These are phyloP conservation scores for Dictyostelium citrinum DNA, from an alignment of 78 protist species.

Conservation along the genomic window DNA sequence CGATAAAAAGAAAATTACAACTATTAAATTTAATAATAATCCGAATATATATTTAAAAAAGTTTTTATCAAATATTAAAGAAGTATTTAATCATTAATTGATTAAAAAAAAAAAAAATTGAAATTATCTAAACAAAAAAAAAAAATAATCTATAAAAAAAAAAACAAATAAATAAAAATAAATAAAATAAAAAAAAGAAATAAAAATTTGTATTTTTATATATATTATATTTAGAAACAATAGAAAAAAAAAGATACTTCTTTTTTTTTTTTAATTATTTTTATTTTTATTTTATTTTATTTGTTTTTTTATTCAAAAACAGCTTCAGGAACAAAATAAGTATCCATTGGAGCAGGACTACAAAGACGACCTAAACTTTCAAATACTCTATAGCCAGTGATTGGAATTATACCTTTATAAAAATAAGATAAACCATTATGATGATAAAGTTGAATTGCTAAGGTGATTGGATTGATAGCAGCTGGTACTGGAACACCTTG, in stretches of 20 bases:
- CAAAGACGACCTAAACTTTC: not conserved
- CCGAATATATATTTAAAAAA: not conserved
- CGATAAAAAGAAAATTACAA: not conserved
- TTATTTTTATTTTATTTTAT: not conserved
- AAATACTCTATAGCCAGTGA: not conserved
- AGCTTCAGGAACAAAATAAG: not conserved
- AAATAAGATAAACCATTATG: not conserved
- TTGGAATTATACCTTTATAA: not conserved
- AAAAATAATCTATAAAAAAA: not conserved
- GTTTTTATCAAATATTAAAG: conserved; percentile 22
- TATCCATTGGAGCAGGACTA: not conserved
- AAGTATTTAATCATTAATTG: not conserved
- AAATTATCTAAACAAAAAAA: not conserved
- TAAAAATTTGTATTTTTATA: not conserved
- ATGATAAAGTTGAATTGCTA: not conserved
- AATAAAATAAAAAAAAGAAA: not conserved
- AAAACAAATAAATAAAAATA: not conserved
- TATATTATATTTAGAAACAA: not conserved
- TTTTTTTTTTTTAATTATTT: too few relatives aligned
- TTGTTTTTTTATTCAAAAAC: not conserved
- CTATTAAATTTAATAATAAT: not conserved
- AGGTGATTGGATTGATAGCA: not conserved
- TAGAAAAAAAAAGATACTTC: not conserved
- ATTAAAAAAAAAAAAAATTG: not conserved
- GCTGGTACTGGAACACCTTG: not conserved